Conservation (phyloP, 75 land plant species). For the Sequoia sempervirens region DNA sequence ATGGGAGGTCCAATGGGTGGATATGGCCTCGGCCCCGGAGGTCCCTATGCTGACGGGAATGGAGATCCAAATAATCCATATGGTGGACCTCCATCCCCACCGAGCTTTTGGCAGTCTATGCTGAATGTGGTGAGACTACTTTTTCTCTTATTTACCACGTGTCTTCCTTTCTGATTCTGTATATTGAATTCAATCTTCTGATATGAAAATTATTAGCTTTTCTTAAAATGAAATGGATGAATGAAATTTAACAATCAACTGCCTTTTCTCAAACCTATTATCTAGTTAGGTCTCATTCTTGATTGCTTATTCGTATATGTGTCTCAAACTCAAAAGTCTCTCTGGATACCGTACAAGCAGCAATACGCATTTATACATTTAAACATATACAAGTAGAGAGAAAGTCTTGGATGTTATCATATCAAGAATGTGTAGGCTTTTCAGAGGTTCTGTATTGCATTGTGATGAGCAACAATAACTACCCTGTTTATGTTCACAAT, state of each 20-base stretch:
- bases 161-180: background rate
- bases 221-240: constrained; percentile 4
- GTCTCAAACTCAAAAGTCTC: background rate
- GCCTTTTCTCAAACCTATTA: background rate
- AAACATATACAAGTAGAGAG: background rate
- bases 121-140: constrained; percentile 46
- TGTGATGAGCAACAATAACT: background rate
- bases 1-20: constrained; percentile 52
- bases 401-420: background rate
- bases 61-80: constrained; percentile 58
- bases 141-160: background rate
- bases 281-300: background rate
- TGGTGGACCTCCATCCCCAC: constrained; percentile 53
- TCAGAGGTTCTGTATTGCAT: background rate
- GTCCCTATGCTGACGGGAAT: constrained; percentile 20
- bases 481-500: background rate
- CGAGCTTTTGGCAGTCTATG: constrained; percentile 66
- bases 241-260: background rate
- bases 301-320: background rate
- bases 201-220: background rate
- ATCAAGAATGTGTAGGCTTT: background rate
- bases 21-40: constrained; percentile 33
- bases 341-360: background rate
- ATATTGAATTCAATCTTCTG: background rate
- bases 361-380: background rate